Conservation (phyloP, 371 early-diverging fungal genomes). For the Umbelopsis sp. region DNA sequence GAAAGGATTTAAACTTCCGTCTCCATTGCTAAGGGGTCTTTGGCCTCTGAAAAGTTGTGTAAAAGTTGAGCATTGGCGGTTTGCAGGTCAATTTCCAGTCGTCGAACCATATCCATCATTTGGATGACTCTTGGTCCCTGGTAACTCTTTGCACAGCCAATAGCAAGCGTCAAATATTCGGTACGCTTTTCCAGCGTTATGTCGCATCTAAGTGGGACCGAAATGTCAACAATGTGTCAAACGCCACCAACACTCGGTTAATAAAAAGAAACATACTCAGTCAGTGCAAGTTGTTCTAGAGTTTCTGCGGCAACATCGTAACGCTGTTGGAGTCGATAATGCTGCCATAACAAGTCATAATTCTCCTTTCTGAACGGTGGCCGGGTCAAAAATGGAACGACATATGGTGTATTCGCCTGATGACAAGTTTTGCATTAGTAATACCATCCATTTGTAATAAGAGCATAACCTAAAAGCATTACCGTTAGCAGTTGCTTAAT, state of each 20-base stretch:
- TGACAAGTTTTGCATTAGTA: background rate
- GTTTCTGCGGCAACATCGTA: slow-evolving; percentile 38
- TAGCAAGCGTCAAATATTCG: slow-evolving; percentile 22
- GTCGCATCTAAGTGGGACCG: slow-evolving; percentile 6
- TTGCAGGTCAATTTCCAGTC: background rate
- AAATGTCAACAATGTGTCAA: background rate
- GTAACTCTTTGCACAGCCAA: slow-evolving; percentile 24
- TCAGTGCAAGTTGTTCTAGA: slow-evolving; percentile 24
- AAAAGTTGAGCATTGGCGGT: slow-evolving; percentile 10
- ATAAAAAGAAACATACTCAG: slow-evolving; percentile 26
- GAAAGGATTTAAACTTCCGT: background rate
- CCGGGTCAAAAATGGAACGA: slow-evolving; percentile 33
- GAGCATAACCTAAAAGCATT: background rate
- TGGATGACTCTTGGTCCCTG: slow-evolving; percentile 8
- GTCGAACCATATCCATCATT: slow-evolving; percentile 17
- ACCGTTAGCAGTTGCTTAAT: slow-evolving; percentile 37
- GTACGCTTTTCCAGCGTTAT: slow-evolving; percentile 24
- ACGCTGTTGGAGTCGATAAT: slow-evolving; percentile 29
- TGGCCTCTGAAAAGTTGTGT: background rate
- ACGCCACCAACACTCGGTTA: no score
- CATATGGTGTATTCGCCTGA: slow-evolving; percentile 28
- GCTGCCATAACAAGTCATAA: slow-evolving; percentile 32
- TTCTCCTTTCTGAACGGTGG: slow-evolving; percentile 31
- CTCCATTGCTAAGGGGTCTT: background rate
- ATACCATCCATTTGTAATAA: no score